Evolutionary conservation across 495 filamentous ascomycete genomes (phyloP).

Genomic region (Cladorrhinum samala): DNA sequence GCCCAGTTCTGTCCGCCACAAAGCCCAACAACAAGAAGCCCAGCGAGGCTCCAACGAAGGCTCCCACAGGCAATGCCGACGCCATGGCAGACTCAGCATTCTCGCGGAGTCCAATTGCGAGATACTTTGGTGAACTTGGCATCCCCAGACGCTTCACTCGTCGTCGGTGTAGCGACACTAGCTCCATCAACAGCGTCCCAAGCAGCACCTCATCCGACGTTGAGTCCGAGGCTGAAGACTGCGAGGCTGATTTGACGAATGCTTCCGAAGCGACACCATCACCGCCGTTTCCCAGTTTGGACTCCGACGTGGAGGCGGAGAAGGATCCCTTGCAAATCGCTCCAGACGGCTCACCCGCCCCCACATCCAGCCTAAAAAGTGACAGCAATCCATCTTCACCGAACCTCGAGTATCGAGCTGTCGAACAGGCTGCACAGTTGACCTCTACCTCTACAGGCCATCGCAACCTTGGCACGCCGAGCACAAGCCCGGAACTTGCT

Average conservation of each 20-base stretch:
- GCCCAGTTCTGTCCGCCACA: too few species aligned
- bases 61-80: background rate
- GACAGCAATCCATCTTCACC: too few species aligned
- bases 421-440: too few species aligned
- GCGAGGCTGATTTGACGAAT: background rate
- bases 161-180: too few species aligned
- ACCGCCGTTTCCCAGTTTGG: background rate
- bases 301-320: background rate
- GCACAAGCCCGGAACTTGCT: too few species aligned
- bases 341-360: too few species aligned
- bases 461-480: too few species aligned
- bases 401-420: too few species aligned
- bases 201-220: background rate
- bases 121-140: background rate
- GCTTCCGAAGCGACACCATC: background rate
- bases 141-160: background rate
- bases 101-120: background rate
- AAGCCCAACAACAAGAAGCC: too few species aligned
- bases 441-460: too few species aligned
- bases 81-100: background rate
- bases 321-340: too few species aligned
- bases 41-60: background rate
- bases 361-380: too few species aligned
- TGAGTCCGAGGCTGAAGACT: background rate
- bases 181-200: background rate